Conservation (phyloP, 2,329 filamentous ascomycete genomes). For the Stachybotrys echinatus region DNA sequence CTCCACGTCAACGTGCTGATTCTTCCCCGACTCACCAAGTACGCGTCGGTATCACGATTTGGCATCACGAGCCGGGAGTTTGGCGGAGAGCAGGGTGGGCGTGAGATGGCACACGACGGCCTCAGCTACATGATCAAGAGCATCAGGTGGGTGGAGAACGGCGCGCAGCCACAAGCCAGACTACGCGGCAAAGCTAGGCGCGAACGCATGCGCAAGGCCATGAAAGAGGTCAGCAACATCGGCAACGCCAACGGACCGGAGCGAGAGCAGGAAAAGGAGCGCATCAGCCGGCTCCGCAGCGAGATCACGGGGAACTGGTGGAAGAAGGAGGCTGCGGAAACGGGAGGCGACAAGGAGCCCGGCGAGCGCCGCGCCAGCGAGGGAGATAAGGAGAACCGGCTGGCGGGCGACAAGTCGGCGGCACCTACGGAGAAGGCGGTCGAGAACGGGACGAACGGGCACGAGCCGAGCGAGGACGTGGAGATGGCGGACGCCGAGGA, state of each 20-base stretch:
- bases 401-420: conserved; percentile 10
- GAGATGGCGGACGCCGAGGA: conserved; percentile 21
- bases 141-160: conserved; percentile 79
- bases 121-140: conserved; percentile 82
- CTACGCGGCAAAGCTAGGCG: conserved; percentile 50
- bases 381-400: conserved; percentile 44
- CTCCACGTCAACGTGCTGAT: conserved; percentile 83
- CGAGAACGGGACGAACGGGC: not conserved
- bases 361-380: conserved; percentile 24
- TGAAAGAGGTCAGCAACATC: conserved; percentile 41
- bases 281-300: conserved; percentile 15
- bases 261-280: conserved; percentile 17
- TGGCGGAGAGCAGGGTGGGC: conserved; percentile 43
- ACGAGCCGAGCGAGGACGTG: conserved; percentile 18
- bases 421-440: conserved; percentile 5
- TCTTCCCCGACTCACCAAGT: conserved; percentile 72
- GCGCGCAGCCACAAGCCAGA: conserved; percentile 55
- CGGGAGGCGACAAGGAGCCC: conserved; percentile 19
- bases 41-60: conserved; percentile 68
- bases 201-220: conserved; percentile 51
- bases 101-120: conserved; percentile 64
- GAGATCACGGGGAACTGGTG: conserved; percentile 29
- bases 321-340: conserved; percentile 17
- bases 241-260: conserved; percentile 22
- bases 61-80: conserved; percentile 81